A percentile compares a stretch with the other conserved stretches of the same genome.
phyloP scores from a whole-genome alignment of 2,329 filamentous ascomycete genomes.

The Ceratocystis smalleyi region DNA sequence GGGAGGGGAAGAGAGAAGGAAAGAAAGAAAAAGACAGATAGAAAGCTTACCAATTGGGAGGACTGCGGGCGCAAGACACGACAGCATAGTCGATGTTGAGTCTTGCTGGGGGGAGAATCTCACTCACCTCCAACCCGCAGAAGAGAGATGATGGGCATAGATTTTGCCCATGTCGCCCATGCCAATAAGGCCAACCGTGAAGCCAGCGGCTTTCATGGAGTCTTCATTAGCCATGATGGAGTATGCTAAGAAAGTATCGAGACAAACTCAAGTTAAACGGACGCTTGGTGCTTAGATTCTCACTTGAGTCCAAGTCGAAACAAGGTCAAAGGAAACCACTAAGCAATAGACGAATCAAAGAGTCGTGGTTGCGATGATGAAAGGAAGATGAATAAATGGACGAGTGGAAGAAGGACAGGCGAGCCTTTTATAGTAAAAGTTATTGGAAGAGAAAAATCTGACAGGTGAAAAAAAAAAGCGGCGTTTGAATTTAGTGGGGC shows the following conservation, averaged over 20 bases:
- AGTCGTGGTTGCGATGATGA: neutral
- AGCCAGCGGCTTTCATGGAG: conserved; percentile 40
- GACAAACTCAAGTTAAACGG: neutral
- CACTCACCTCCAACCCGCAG: conserved; percentile 87
- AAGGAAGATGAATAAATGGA: conserved; percentile 6
- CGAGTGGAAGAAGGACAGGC: neutral
- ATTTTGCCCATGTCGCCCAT: conserved; percentile 99
- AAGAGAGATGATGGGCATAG: conserved; percentile 79
- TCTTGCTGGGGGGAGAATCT: conserved; percentile 11
- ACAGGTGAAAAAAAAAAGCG: neutral
- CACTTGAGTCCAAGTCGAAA: neutral
- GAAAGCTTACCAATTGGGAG: conserved; percentile 27
- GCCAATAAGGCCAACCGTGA: conserved; percentile 83
- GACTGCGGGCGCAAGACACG: conserved; percentile 14
- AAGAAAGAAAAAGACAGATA: conserved; percentile 6
- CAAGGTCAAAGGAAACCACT: neutral
- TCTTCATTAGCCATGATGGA: conserved; percentile 8
- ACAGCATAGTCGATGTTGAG: conserved; percentile 1
- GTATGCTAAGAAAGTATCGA: neutral
- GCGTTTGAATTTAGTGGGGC: conserved; percentile 7
- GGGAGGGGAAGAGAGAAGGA: conserved; percentile 16
- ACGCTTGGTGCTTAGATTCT: neutral
- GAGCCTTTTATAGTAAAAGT: conserved; percentile 10
- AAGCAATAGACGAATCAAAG: neutral
- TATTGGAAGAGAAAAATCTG: conserved; percentile 1